Evolutionary conservation across 176 grass and related monocot genomes (phyloP), one percentile per base, ranked within the genome.

Genomic region (Avena atlantica): DNA sequence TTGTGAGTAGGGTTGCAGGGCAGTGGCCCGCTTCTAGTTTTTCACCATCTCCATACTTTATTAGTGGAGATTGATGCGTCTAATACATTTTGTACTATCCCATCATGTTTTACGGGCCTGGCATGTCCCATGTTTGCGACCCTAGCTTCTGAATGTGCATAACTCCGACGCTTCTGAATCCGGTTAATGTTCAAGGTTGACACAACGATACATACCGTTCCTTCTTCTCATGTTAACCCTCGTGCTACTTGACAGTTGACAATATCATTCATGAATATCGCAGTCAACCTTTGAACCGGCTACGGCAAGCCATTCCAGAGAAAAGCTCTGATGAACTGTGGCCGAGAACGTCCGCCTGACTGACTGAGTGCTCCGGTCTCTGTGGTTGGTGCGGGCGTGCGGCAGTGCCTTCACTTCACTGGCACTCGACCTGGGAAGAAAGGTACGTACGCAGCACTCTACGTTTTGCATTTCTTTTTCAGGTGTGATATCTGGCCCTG

Each of bases 321-420:
- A 86, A 59, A 24, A 34, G 3, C 19, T 34, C 45, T 6, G 1
- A 49, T 31, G 40, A 76, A 37, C 36, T 70, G 83, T 44, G 51
- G 51, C 50, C 37, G 15, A 34, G 50, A 86, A 25, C 24, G 8
- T 25, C 8, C 12, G 80, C 4, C 2, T 76, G 60, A 7, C 2
- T 76, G 60, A 7, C n/a, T 15, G 47, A 50, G 12, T 75, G 72
- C 12, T 64, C 72, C 20, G 20, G 79, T 83, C 84, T 86, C 75
- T 83, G 55, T 77, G 40, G 40, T 42, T 42, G 40, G 40, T 42
- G 40, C 40, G 6, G 40, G 40, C 44, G 2, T 47, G 67, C n/a
- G 44, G 58, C 58, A 66, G 85, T 90, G 84, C 51, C 79, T 45
- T 90, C 61, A 44, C 37, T 56, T 86, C n/a, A 61, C 89, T 72